phyloP scores from a whole-genome alignment of 73 alveolate genomes.

The Symbiodinium pilosum region DNA sequence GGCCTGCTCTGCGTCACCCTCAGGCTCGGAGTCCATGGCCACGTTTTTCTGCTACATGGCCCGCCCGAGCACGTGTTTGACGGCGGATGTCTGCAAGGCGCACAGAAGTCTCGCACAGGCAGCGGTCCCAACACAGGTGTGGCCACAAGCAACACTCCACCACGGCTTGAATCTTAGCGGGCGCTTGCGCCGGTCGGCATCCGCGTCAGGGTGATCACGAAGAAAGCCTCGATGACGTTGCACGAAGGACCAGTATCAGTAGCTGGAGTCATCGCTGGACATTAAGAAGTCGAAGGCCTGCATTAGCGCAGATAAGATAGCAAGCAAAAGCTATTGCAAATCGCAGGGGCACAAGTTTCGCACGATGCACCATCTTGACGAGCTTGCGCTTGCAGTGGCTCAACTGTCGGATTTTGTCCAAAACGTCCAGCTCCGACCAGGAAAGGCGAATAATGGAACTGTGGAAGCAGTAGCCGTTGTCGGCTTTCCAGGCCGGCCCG shows the following conservation, averaged over 20 bases:
- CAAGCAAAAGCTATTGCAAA: too few species aligned
- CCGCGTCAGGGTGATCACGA: background rate
- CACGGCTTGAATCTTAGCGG: background rate
- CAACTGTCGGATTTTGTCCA: background rate
- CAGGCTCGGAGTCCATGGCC: background rate
- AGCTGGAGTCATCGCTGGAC: background rate
- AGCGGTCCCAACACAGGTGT: background rate
- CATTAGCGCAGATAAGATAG: background rate
- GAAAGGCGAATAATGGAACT: background rate
- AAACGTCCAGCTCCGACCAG: background rate
- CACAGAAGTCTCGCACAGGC: constrained; percentile 15
- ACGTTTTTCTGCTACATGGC: background rate
- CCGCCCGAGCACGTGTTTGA: background rate
- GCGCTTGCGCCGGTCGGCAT: background rate
- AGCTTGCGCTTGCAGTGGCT: background rate
- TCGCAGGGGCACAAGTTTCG: background rate
- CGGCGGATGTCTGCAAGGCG: background rate
- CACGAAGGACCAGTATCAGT: background rate
- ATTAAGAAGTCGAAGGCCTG: background rate
- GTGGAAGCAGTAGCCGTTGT: constrained; percentile 26
- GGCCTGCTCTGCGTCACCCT: background rate
- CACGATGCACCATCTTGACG: background rate
- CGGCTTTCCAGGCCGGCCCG: constrained; percentile 4
- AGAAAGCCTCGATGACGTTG: background rate
- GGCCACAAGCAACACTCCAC: constrained; percentile 32